Evolutionary conservation across 768 basidiomycete species (phyloP).

Genomic region (Hericium coralloides): DNA sequence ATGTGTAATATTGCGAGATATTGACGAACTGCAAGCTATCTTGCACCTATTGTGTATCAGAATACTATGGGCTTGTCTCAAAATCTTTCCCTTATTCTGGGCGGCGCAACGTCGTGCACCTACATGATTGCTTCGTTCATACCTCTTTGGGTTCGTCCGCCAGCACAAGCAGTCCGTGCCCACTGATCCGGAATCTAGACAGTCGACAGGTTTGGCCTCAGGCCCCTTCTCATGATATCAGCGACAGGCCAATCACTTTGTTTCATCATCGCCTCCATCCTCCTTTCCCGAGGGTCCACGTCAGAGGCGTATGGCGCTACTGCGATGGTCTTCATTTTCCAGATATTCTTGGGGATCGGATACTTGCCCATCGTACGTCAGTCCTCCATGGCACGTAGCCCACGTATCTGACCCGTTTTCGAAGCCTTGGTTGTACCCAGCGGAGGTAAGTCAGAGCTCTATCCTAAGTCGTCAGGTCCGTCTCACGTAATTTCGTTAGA

Average conservation of each 20-base stretch:
- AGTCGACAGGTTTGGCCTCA: constrained; percentile 10
- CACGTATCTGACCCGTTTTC: constrained; percentile 1
- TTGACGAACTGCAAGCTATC: background rate
- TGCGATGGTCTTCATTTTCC: constrained; percentile 33
- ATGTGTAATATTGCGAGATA: background rate
- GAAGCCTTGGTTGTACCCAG: background rate
- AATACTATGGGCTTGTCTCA: background rate
- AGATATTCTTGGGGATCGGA: constrained; percentile 32
- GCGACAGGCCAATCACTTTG: constrained; percentile 30
- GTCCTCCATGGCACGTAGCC: background rate
- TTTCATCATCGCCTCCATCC: constrained; percentile 26
- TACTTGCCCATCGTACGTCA: constrained; percentile 26
- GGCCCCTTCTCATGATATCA: constrained; percentile 28
- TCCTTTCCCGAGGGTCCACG: constrained; percentile 27
- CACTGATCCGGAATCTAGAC: background rate
- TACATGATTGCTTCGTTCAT: background rate
- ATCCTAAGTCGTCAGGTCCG: too few species aligned
- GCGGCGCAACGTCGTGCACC: background rate
- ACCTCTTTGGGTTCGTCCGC: background rate
- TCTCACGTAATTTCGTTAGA: constrained; percentile 7
- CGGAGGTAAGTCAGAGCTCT: background rate
- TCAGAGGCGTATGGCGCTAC: constrained; percentile 28
- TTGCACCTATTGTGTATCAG: background rate
- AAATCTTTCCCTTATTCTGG: background rate
- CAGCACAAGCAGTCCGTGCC: too few species aligned